Percentiles rank a stretch among this genome's conserved stretches.
Conservation (phyloP, 306 rosid genomes). For the Begonia fuchsioides region DNA sequence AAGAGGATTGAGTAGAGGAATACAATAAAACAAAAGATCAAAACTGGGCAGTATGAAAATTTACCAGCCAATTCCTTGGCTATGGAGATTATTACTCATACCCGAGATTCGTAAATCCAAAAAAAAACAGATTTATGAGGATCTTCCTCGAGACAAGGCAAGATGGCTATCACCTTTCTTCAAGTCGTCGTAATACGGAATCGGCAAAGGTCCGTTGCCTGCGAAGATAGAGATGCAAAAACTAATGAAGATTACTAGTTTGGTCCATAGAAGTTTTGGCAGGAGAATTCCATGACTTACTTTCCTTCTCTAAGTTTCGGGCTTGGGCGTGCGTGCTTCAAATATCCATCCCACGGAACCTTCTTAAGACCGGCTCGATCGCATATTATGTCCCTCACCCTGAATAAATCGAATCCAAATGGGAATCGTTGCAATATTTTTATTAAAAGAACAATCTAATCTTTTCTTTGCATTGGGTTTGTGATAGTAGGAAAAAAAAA, state of each 20-base stretch:
- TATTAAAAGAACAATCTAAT: too few relatives aligned
- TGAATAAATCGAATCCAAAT: slow-evolving; percentile 7
- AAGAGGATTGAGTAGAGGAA: too few relatives aligned
- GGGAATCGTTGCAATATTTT: neutral
- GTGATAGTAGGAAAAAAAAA: neutral
- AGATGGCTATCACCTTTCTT: slow-evolving; percentile 37
- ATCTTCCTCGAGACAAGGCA: too few relatives aligned
- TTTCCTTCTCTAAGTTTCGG: slow-evolving; percentile 76
- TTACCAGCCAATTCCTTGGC: too few relatives aligned
- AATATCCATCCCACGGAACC: slow-evolving; percentile 98
- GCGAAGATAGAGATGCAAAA: slow-evolving; percentile 2
- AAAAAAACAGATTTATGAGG: too few relatives aligned
- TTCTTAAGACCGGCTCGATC: slow-evolving; percentile 80
- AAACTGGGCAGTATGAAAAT: too few relatives aligned
- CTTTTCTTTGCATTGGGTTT: neutral
- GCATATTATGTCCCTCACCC: slow-evolving; percentile 84
- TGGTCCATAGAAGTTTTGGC: too few relatives aligned
- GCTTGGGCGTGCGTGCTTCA: slow-evolving; percentile 90
- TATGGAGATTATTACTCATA: too few relatives aligned
- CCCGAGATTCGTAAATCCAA: too few relatives aligned
- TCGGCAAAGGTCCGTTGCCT: slow-evolving; percentile 95
- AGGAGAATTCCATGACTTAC: slow-evolving; percentile 17
- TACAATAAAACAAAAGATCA: too few relatives aligned
- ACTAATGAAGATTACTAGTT: too few relatives aligned
- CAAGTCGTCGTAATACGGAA: slow-evolving; percentile 57